Conservation (phyloP, 192 early-diverging fungal species). For the Podila clonocystis region DNA sequence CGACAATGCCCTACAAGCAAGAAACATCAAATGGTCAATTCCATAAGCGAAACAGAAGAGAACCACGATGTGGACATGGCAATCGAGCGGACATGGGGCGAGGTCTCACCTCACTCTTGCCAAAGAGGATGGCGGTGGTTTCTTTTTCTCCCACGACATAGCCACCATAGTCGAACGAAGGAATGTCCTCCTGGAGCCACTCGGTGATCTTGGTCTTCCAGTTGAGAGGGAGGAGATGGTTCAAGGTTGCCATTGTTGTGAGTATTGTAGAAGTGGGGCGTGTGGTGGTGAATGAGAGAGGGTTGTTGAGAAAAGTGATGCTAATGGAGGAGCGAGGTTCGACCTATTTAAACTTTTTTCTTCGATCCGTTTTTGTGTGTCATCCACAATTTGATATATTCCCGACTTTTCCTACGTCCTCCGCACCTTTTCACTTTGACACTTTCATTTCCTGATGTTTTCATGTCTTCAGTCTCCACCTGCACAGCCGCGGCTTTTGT, state of each 20-base stretch:
- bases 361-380: no score
- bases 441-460: no score
- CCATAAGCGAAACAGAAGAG: background rate
- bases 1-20: slow-evolving; percentile 77
- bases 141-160: slow-evolving; percentile 93
- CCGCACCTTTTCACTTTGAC: no score
- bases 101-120: slow-evolving; percentile 71
- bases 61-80: background rate
- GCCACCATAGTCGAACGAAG: slow-evolving; percentile 98
- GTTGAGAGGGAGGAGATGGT: slow-evolving; percentile 79
- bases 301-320: slow-evolving; percentile 8
- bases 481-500: no score
- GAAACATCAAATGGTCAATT: background rate
- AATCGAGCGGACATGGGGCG: background rate
- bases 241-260: slow-evolving; percentile 26
- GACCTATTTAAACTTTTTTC: no score
- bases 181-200: slow-evolving; percentile 96
- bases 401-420: no score
- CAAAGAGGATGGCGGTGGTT: slow-evolving; percentile 84
- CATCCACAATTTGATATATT: no score
- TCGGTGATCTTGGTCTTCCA: slow-evolving; percentile 78
- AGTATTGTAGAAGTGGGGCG: background rate
- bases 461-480: no score
- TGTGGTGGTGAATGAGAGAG: no score
- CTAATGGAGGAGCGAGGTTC: background rate